Base-by-base conservation (phyloP, 805 yeast species). In the Metschnikowia arizonensis region DNA sequence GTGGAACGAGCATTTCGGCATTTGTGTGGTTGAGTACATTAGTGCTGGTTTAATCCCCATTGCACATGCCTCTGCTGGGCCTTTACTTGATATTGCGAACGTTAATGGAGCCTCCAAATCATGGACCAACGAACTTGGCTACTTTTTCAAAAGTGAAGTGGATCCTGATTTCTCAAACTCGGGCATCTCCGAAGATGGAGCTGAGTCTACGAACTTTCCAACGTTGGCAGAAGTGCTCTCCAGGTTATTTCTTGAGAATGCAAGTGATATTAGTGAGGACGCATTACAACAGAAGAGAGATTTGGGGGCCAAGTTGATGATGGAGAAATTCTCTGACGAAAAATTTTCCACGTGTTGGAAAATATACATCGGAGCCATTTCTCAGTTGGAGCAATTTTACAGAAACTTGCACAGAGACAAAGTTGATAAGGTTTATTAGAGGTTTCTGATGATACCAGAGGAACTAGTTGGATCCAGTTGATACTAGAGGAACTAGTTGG, bases 1-100 rank as follows among this genome's bases (percentile, higher is more conserved):
- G 99, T 93, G 99, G 99, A 93, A 93, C 65, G 99, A 93, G 69
- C 99, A 93, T 68, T 93, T 93, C 63, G 99, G 99, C 15, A 93
- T 93, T 57, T 91, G 96, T 1, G 91, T 93, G 4, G 99, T 93
- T 6, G 99, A 93, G 64, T 88, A 89, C 61, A 72, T 86, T 68
- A 83, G 91, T 1, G 77, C 85, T 44, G 98, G 97, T 0, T 74
- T 85, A 23, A 79, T 93, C 14, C 97, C 99, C 1, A 68, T 93
- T 2, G 93, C 82, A 3, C 98, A 95, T 65, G 95, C 95, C 3
- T 85, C 95, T 43, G 99, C 97, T 0, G 99, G 99, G 1, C 99
- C 99, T 8, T 73, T 78, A 33, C 68, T 82, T 45, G 99, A 93
- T 63, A 93, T 93, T 48, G 93, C 87, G n/a, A 53, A 60, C 4